A percentile compares a stretch with the other conserved stretches of the same genome.
Evolutionary conservation across 805 yeast species (phyloP).

Genomic region (Ogataea kodamae): DNA sequence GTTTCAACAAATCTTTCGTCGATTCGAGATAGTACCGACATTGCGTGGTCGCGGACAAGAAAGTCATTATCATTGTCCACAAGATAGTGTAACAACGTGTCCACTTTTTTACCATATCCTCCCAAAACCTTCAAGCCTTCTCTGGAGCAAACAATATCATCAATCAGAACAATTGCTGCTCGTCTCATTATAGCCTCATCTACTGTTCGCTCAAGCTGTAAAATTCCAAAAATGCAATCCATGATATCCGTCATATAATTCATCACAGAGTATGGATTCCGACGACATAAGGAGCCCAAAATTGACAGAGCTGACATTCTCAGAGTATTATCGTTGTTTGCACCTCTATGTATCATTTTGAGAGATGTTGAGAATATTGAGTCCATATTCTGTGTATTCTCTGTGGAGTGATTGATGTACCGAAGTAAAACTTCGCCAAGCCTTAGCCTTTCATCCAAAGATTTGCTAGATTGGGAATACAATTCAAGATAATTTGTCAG

Average conservation of each 20-base stretch:
- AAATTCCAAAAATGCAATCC: slow-evolving; percentile 75
- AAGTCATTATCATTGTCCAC: slow-evolving; percentile 50
- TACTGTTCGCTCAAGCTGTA: slow-evolving; percentile 50
- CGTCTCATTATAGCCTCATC: slow-evolving; percentile 63
- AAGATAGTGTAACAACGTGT: slow-evolving; percentile 42
- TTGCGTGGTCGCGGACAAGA: slow-evolving; percentile 58
- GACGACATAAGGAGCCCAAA: slow-evolving; percentile 65
- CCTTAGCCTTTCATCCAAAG: slow-evolving; percentile 65
- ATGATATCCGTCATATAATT: slow-evolving; percentile 51
- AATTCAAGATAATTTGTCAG: slow-evolving; percentile 15
- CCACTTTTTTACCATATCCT: slow-evolving; percentile 42
- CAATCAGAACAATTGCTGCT: slow-evolving; percentile 66
- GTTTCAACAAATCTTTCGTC: slow-evolving; percentile 25
- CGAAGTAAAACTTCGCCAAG: slow-evolving; percentile 78
- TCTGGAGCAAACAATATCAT: slow-evolving; percentile 48
- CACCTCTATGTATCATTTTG: slow-evolving; percentile 19
- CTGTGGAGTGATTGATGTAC: slow-evolving; percentile 46
- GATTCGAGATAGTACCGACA: slow-evolving; percentile 32
- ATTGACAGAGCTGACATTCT: slow-evolving; percentile 87
- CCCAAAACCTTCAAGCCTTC: slow-evolving; percentile 50
- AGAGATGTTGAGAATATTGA: slow-evolving; percentile 44
- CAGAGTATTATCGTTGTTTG: slow-evolving; percentile 48
- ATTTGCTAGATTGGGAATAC: slow-evolving; percentile 12
- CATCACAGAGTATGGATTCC: slow-evolving; percentile 52
- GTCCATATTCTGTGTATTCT: slow-evolving; percentile 33